Evolutionary conservation across 805 yeast species (phyloP).

Genomic region (Wickerhamiella australiensis): DNA sequence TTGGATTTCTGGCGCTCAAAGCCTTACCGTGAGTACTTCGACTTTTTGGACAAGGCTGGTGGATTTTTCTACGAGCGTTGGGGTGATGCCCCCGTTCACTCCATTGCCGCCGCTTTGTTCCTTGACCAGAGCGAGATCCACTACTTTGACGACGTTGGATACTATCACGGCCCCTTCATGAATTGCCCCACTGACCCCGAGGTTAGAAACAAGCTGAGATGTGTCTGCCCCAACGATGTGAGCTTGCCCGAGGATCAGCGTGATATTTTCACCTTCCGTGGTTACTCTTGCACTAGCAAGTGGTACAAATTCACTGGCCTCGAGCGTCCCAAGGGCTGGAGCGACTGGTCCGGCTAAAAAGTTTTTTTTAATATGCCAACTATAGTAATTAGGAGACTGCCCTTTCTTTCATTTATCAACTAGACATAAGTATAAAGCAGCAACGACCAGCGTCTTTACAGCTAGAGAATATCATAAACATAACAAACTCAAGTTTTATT

Average conservation of each 20-base stretch:
- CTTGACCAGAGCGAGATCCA: slow-evolving; percentile 47
- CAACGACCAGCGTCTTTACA: neutral
- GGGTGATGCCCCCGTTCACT: slow-evolving; percentile 92
- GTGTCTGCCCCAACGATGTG: slow-evolving; percentile 60
- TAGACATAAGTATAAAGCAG: too few species aligned
- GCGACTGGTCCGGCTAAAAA: slow-evolving; percentile 16
- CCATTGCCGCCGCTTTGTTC: slow-evolving; percentile 57
- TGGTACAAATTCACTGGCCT: slow-evolving; percentile 26
- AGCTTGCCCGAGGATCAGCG: slow-evolving; percentile 21
- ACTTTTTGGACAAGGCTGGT: slow-evolving; percentile 51
- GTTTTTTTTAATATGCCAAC: too few species aligned
- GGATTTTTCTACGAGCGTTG: slow-evolving; percentile 81
- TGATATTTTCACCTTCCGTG: slow-evolving; percentile 31
- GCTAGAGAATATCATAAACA: too few species aligned
- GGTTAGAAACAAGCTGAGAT: slow-evolving; percentile 46
- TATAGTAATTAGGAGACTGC: neutral
- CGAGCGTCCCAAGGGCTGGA: slow-evolving; percentile 27
- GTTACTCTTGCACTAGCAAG: slow-evolving; percentile 31
- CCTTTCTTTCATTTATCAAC: too few species aligned
- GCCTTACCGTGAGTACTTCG: slow-evolving; percentile 47
- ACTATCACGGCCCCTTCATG: slow-evolving; percentile 49
- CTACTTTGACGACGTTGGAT: slow-evolving; percentile 65
- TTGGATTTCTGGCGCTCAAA: slow-evolving; percentile 53
- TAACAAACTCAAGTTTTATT: too few species aligned
- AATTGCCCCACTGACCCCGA: slow-evolving; percentile 47